Conservation (phyloP, 2,329 filamentous ascomycete species). For the Cercospora citrullina region DNA sequence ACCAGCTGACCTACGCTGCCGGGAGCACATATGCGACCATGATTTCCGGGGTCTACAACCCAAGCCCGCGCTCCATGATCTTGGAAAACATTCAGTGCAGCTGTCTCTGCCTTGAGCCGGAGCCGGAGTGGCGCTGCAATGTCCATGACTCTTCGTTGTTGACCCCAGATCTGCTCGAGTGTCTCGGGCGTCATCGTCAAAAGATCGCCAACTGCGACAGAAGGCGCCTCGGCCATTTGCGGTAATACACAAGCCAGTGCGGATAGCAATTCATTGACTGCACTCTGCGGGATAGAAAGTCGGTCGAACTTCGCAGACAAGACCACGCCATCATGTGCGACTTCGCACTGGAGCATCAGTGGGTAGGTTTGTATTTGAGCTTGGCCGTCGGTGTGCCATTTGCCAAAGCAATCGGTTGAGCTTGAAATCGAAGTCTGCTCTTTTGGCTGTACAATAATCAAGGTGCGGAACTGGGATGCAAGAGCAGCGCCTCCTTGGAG, state of each 20-base stretch:
- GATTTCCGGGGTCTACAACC: background rate
- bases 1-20: background rate
- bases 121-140: too few species aligned
- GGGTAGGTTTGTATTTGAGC: background rate
- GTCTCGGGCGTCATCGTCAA: background rate
- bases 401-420: constrained; percentile 34
- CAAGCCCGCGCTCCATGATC: background rate
- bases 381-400: background rate
- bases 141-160: background rate
- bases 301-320: background rate
- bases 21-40: background rate
- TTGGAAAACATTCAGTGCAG: background rate
- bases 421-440: background rate
- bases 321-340: background rate
- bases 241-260: background rate
- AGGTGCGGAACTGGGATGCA: background rate
- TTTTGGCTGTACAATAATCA: background rate
- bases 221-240: background rate
- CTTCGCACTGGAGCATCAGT: background rate
- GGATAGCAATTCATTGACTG: background rate
- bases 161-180: background rate
- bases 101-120: background rate
- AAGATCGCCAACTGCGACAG: background rate
- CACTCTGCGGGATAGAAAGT: background rate
- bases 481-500: background rate